Conservation (phyloP, 106 monocot species). For the Amphibolis antarctica region DNA sequence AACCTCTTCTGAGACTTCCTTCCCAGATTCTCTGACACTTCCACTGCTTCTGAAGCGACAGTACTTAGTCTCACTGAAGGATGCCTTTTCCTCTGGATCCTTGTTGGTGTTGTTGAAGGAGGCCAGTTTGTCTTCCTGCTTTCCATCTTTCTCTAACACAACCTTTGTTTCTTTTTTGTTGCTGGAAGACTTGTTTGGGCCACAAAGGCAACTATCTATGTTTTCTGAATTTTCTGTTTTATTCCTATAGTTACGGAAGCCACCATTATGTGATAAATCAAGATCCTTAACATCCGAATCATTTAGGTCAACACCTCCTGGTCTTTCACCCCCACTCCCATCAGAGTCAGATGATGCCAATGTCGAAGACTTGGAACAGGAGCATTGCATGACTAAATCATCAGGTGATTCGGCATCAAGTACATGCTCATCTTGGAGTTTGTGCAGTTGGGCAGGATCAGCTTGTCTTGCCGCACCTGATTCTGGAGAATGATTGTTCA, state of each 20-base stretch:
- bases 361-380: constrained; percentile 12
- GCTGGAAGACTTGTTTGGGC: constrained; percentile 73
- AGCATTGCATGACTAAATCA: not conserved
- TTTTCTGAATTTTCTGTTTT: constrained; percentile 28
- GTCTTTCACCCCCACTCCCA: constrained; percentile 11
- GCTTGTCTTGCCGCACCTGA: constrained; percentile 6
- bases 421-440: constrained; percentile 6
- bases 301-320: constrained; percentile 17
- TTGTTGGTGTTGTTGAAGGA: too few species aligned
- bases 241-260: constrained; percentile 10
- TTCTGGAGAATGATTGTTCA: constrained; percentile 1
- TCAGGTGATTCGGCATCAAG: constrained; percentile 16
- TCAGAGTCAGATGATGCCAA: constrained; percentile 32
- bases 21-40: constrained; percentile 50
- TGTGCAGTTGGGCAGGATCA: not conserved
- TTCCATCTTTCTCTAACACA: constrained; percentile 16
- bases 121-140: too few species aligned
- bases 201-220: constrained; percentile 55
- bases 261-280: constrained; percentile 1
- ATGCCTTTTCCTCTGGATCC: constrained; percentile 20
- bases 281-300: not conserved
- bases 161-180: constrained; percentile 52
- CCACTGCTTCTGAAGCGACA: constrained; percentile 30
- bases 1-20: constrained; percentile 92
- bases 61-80: constrained; percentile 19